phyloP scores from a whole-genome alignment of 2,329 filamentous ascomycete species.

The Nemania serpens region DNA sequence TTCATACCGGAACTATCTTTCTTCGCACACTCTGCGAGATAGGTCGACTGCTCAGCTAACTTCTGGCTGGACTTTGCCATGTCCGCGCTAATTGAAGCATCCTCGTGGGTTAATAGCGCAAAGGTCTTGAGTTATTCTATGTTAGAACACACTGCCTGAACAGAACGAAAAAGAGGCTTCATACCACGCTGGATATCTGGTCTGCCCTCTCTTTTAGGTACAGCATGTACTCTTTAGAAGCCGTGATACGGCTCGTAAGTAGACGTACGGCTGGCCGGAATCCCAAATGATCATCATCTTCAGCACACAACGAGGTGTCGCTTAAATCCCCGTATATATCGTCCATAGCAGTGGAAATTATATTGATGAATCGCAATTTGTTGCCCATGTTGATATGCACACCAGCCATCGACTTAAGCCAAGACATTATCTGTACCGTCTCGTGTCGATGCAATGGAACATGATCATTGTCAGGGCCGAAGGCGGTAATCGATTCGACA shows the following conservation, averaged over 20 bases:
- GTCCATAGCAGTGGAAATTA: not conserved
- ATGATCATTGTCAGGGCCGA: not conserved
- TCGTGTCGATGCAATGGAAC: not conserved
- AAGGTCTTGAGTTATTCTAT: not conserved
- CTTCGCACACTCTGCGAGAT: not conserved
- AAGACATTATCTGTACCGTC: not conserved
- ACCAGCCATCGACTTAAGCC: not conserved
- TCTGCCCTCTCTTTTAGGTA: slow-evolving; percentile 6
- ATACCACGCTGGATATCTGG: not conserved
- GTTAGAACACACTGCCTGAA: not conserved
- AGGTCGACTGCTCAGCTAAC: not conserved
- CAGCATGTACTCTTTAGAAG: not conserved
- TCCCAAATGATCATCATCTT: not conserved
- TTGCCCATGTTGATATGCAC: not conserved
- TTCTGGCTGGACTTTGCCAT: slow-evolving; percentile 1
- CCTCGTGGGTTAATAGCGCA: slow-evolving; percentile 7
- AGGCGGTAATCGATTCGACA: not conserved
- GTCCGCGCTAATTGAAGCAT: not conserved
- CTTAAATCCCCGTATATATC: not conserved
- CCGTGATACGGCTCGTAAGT: not conserved
- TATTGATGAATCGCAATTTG: not conserved
- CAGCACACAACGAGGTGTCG: no score
- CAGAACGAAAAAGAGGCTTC: not conserved
- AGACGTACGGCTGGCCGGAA: not conserved
- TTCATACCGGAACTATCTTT: slow-evolving; percentile 4